phyloP scores from a whole-genome alignment of 371 early-diverging fungal species.

The Mucor plumbeus region DNA sequence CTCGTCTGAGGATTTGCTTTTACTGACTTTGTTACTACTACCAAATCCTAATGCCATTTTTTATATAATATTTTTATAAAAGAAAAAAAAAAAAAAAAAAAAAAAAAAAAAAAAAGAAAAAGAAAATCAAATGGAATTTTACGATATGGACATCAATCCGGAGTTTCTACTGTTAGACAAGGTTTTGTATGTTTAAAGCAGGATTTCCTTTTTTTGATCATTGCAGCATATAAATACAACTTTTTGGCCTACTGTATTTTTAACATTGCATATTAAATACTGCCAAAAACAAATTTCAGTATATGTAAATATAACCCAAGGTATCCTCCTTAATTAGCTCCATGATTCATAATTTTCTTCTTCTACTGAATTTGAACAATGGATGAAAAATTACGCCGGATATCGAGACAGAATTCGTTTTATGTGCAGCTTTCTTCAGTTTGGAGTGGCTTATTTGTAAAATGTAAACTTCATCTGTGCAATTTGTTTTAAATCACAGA shows the following conservation, averaged over 20 bases:
- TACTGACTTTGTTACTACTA: conserved; percentile 11
- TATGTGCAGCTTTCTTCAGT: not conserved
- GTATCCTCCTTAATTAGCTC: not conserved
- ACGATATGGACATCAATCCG: conserved; percentile 2
- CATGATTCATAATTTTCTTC: not conserved
- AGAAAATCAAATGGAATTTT: not conserved
- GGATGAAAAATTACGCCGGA: not conserved
- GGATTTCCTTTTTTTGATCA: conserved; percentile 1
- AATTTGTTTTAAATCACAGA: not conserved
- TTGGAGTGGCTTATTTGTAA: not conserved
- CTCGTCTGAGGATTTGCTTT: conserved; percentile 27
- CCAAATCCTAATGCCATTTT: conserved; percentile 26
- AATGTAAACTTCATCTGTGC: not conserved
- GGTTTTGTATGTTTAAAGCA: conserved; percentile 3
- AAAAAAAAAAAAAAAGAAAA: conserved; percentile 2
- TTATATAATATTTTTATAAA: no score
- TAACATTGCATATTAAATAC: not conserved
- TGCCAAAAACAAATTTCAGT: not conserved
- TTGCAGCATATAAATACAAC: not conserved
- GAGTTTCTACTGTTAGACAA: conserved; percentile 6
- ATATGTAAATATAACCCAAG: not conserved
- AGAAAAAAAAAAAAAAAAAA: not conserved
- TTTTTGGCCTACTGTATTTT: not conserved
- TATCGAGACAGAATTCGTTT: not conserved
- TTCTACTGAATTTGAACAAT: not conserved